Base-by-base conservation (phyloP, 192 early-diverging fungal species). In the Backusella circina region DNA sequence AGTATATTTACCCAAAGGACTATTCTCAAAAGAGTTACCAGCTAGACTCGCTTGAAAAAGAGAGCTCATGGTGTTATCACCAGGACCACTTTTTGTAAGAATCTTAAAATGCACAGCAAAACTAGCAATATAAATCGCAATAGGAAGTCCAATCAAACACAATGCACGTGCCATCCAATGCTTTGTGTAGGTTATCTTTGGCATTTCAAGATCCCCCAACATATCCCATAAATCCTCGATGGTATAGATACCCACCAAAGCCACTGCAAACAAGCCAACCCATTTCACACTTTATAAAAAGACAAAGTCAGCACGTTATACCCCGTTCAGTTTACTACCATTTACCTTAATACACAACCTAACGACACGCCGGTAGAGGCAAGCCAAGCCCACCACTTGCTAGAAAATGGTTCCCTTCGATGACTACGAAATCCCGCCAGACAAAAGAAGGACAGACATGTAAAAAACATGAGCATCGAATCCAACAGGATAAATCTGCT, bases 1-100 rank as follows among this genome's bases (percentile, higher is more conserved):
- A 47, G 41, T 10, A 16, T 13, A 1, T 9, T 70, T 82, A 95
- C 94, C 84, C 15, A 98, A 76, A 7, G 98, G 98, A 77, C 95
- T 95, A 44, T 88, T 73, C 28, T 82, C 73, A 28, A 98, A 91
- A 61, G 88, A 83, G 80, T 90, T 96, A 35, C 98, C 98, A 47
- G 86, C 67, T 26, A 99, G 82, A 31, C 87, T 82, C 12, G 96
- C 95, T 80, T 99, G 98, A 86, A 99, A 99, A 23, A 97, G 83
- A 8, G 95, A 95, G 78, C 93, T 93, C 98, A 99, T 99, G 69
- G 91, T 89, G n/a, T 92, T 92, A 82, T 98, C 95, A 5, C 97
- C 97, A 3, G 91, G 83, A 0, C 98, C 98, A 47, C 86, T 90
- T 51, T 87, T 84, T 75, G 86, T 90, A 47, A 99, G 83, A 28